A percentile compares a stretch with the other conserved stretches of the same genome.
Evolutionary conservation across 106 monocot species (phyloP).

Genomic region (Narthecium ossifragum): DNA sequence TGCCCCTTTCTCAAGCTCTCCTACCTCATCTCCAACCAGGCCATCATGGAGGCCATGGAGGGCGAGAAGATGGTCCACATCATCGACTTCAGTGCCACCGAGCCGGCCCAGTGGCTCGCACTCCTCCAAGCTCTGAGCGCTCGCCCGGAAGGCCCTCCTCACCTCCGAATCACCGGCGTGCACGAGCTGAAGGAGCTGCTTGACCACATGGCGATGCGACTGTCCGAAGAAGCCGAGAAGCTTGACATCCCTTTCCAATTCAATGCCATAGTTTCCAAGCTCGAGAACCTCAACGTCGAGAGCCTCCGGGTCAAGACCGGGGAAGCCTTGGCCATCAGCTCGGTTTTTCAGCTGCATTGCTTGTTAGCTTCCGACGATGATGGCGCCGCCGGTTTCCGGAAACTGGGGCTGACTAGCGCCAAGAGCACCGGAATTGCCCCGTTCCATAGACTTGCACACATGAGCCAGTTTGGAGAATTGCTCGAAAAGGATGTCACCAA

Average conservation of each 20-base stretch:
- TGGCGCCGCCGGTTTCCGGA: not conserved
- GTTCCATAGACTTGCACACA: conserved; percentile 6
- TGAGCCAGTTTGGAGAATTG: conserved; percentile 15
- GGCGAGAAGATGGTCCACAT: conserved; percentile 49
- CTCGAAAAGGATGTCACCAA: conserved; percentile 23
- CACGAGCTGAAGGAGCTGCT: conserved; percentile 33
- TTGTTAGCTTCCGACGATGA: conserved; percentile 31
- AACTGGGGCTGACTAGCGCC: not conserved
- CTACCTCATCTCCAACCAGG: conserved; percentile 34
- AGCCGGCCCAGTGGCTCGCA: conserved; percentile 40
- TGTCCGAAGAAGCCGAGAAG: conserved; percentile 52
- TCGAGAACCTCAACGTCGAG: conserved; percentile 45
- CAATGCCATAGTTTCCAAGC: conserved; percentile 27
- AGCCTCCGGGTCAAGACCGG: conserved; percentile 56
- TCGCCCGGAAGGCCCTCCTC: conserved; percentile 38
- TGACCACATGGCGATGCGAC: conserved; percentile 15
- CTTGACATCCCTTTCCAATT: conserved; percentile 75
- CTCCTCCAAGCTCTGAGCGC: conserved; percentile 32
- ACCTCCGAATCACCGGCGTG: conserved; percentile 58
- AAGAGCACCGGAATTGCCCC: not conserved
- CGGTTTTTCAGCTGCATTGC: conserved; percentile 46
- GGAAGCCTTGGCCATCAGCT: conserved; percentile 61
- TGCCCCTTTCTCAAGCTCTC: conserved; percentile 47
- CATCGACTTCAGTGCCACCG: conserved; percentile 38
- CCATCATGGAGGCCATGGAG: conserved; percentile 50